A percentile compares a stretch with the other conserved stretches of the same genome.
These are phyloP conservation scores for Chrysophaeum taylorii DNA, from an alignment of 352 stramenopile genomes.

Conservation along the genomic window DNA sequence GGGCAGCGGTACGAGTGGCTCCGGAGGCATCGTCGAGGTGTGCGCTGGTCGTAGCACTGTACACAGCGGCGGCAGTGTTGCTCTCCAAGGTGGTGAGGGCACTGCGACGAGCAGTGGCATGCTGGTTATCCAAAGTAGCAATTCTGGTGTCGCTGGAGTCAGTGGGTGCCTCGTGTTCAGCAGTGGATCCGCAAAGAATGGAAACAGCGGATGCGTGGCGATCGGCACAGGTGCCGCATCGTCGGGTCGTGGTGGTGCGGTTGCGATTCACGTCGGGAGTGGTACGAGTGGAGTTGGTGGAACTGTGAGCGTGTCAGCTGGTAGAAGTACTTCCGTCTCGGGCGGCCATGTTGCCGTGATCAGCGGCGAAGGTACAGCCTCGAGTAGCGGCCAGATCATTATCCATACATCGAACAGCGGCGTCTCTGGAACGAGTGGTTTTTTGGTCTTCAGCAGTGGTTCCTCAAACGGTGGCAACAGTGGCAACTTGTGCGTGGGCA, in stretches of 20 bases:
- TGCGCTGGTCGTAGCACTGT: neutral
- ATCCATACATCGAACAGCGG: conserved; percentile 19
- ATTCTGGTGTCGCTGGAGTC: conserved; percentile 29
- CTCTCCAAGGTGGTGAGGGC: neutral
- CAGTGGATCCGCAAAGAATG: conserved; percentile 35
- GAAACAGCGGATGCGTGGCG: conserved; percentile 54
- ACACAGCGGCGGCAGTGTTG: conserved; percentile 20
- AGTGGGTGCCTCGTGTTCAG: conserved; percentile 32
- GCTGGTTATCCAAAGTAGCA: conserved; percentile 23
- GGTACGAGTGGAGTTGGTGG: conserved; percentile 35
- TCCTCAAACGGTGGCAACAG: neutral
- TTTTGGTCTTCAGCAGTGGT: conserved; percentile 2
- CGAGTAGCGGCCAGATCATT: conserved; percentile 16
- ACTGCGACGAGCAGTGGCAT: conserved; percentile 13
- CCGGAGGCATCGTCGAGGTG: conserved; percentile 17
- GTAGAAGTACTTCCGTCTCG: neutral
- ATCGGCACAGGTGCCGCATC: conserved; percentile 50
- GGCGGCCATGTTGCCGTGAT: conserved; percentile 14
- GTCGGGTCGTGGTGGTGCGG: conserved; percentile 51
- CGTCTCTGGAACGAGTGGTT: conserved; percentile 12
- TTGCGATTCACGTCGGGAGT: conserved; percentile 49
- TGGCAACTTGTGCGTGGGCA: conserved; percentile 6
- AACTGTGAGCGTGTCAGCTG: conserved; percentile 34
- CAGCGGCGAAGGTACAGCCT: conserved; percentile 34
- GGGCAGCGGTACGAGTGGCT: conserved; percentile 18